Base-by-base conservation (phyloP, 2,329 filamentous ascomycete species). In the Ilyonectria sp. region DNA sequence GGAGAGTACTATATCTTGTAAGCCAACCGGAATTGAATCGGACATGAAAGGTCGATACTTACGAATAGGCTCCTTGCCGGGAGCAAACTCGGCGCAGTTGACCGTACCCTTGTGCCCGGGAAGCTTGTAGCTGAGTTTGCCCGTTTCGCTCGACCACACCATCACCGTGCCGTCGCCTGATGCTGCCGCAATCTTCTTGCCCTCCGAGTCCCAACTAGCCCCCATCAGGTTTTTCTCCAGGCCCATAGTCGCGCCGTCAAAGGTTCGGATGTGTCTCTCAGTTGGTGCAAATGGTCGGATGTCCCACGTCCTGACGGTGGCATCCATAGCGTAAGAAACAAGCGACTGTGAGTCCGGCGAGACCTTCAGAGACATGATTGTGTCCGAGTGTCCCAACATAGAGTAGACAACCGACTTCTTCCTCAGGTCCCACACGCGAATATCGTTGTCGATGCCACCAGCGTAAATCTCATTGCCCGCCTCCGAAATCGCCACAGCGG, bases 391-490 rank as follows among this genome's bases (percentile, higher is more conserved):
- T 0, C 96, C 96, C 13, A 93, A 82, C 86, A 99, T 91, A 2
- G 92, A 92, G 81, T 98, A 98, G 6, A 94, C 90, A 3, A 97
- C 89, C 7, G 92, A 89, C 81, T 97, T 94, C 85, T 97, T 98
- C 72, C 96, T 91, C 77, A 98, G 83, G 81, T 99, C 96, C 95
- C 96, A 99, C 21, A 97, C 95, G 75, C 95, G 94, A 79, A 99
- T 97, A 75, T 97, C 94, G 78, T 98, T 98, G 83, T 98, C 96
- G 74, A 99, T 98, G 23, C 95, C 93, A 53, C 95, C 95, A 7
- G 93, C 93, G 80, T 96, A 99, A 29, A 99, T 90, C 82, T 98
- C 96, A 79, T 97, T 97, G 19, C 96, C 96, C 2, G 95, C 94
- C 79, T 97, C 94, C 0, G 95, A 92, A n/a, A 98, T 86, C 17